phyloP scores from a whole-genome alignment of 2,329 filamentous ascomycete genomes.

The Akanthomyces muscarius region DNA sequence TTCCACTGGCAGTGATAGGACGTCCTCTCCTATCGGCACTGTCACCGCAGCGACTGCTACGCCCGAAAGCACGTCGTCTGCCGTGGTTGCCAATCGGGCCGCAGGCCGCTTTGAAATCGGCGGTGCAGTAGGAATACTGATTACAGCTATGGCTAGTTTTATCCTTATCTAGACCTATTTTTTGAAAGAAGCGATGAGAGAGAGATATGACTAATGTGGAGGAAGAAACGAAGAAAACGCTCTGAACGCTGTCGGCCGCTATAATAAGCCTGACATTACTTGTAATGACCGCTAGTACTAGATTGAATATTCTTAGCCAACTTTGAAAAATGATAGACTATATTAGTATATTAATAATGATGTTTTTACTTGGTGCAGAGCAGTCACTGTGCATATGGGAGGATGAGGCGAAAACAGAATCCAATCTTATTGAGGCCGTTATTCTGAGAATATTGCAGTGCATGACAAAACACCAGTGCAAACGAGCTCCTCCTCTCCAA shows the following conservation, averaged over 20 bases:
- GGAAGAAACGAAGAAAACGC: not conserved
- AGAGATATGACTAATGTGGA: not conserved
- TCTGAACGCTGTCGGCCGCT: not conserved
- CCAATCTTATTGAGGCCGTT: slow-evolving; percentile 14
- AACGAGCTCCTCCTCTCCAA: not conserved
- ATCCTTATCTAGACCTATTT: not conserved
- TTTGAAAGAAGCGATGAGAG: not conserved
- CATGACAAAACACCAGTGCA: not conserved
- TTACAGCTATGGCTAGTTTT: not conserved
- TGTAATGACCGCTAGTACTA: not conserved
- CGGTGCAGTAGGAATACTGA: no score
- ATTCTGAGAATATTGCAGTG: not conserved
- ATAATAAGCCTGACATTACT: not conserved
- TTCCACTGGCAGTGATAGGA: not conserved
- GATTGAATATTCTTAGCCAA: not conserved
- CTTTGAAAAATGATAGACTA: no score
- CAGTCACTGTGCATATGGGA: not conserved
- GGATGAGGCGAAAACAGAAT: not conserved
- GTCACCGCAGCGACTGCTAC: not conserved
- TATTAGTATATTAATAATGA: not conserved
- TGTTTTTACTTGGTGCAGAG: not conserved
- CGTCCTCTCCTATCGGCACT: not conserved
- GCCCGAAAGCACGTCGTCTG: not conserved
- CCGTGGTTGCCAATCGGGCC: not conserved
- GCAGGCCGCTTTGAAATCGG: not conserved